phyloP scores from a whole-genome alignment of 1,284 basidiomycete genomes.

The Ustilago sp. region DNA sequence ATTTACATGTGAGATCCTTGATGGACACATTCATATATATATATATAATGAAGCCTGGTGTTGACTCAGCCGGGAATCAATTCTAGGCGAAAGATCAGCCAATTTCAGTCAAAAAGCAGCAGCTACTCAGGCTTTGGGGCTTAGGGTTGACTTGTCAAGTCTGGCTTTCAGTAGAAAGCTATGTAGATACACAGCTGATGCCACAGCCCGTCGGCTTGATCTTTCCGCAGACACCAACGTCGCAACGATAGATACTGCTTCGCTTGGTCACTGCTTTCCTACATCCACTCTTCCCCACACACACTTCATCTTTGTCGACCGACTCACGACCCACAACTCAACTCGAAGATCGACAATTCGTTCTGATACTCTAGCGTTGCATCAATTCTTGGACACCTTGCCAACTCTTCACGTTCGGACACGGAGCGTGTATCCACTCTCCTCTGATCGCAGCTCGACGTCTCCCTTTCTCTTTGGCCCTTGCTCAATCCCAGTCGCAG shows the following conservation, averaged over 20 bases:
- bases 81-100: constrained; percentile 3
- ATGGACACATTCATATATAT: too few relatives aligned
- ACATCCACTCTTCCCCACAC: not conserved
- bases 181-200: constrained; percentile 1
- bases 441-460: not conserved
- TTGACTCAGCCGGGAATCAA: constrained; percentile 6
- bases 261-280: not conserved
- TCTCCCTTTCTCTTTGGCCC: not conserved
- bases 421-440: not conserved
- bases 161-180: not conserved
- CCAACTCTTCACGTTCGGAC: not conserved
- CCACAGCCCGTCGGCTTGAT: not conserved
- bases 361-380: not conserved
- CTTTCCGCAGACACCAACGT: too few relatives aligned
- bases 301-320: not conserved
- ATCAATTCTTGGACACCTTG: not conserved
- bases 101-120: not conserved
- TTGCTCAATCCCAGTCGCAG: not conserved
- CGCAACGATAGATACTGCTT: too few relatives aligned
- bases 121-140: not conserved
- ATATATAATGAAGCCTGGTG: not conserved
- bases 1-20: not conserved
- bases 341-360: not conserved
- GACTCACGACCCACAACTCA: not conserved
- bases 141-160: not conserved